Evolutionary conservation across 306 rosid genomes (phyloP).

Genomic region (Quercus suber): DNA sequence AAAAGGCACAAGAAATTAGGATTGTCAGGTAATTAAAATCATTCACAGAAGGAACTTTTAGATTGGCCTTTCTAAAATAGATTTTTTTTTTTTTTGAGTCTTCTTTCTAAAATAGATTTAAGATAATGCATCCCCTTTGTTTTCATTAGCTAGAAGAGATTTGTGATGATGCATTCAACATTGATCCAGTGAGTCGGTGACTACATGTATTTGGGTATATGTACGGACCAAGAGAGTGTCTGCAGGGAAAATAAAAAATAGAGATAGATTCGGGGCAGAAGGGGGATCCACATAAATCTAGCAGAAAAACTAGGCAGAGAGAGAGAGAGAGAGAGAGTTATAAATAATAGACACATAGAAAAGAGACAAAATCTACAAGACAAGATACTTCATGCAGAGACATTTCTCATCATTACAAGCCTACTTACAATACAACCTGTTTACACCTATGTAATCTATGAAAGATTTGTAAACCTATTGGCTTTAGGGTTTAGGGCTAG

Average conservation of each 20-base stretch:
- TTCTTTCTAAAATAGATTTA: no score
- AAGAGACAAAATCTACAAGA: constrained; percentile 35
- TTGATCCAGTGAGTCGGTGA: neutral
- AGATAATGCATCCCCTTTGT: neutral
- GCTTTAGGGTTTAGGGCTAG: neutral
- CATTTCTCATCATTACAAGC: constrained; percentile 48
- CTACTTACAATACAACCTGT: constrained; percentile 17
- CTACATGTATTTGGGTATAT: neutral
- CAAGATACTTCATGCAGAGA: constrained; percentile 56
- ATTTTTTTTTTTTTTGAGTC: no score
- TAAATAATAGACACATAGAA: neutral
- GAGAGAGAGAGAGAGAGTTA: constrained; percentile 24
- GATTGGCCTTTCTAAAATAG: no score
- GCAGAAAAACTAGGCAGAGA: constrained; percentile 30
- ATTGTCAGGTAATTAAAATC: no score
- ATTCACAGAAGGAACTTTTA: no score
- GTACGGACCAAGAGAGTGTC: constrained; percentile 6
- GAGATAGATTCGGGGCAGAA: constrained; percentile 52
- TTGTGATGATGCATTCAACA: neutral
- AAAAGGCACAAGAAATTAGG: no score
- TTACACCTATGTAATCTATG: neutral
- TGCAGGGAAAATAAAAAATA: constrained; percentile 41
- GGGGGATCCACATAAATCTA: constrained; percentile 26
- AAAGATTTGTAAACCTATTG: neutral
- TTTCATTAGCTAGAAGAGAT: neutral